Conservation (phyloP, 2,329 filamentous ascomycete species). For the Cladosporium sphaerospermum region DNA sequence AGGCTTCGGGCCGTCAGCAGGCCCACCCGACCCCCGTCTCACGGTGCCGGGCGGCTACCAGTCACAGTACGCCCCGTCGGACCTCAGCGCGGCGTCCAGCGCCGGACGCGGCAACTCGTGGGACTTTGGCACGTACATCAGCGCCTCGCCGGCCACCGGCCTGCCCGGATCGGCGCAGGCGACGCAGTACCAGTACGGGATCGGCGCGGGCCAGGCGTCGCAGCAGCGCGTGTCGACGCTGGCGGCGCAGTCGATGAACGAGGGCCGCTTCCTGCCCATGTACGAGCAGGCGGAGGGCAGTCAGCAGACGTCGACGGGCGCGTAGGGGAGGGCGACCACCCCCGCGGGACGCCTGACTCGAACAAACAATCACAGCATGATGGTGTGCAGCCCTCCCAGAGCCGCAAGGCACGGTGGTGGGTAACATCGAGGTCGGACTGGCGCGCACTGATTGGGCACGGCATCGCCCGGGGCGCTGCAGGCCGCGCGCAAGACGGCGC, state of each 20-base stretch:
- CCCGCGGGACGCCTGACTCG: constrained; percentile 3
- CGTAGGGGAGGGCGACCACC: neutral
- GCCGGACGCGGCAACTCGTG: constrained; percentile 21
- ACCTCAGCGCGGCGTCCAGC: constrained; percentile 20
- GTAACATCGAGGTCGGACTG: neutral
- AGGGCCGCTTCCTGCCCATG: constrained; percentile 29
- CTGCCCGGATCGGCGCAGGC: constrained; percentile 25
- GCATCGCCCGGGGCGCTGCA: constrained; percentile 4
- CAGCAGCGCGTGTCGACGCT: constrained; percentile 25
- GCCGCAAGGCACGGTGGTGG: constrained; percentile 7
- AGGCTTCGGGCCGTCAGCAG: constrained; percentile 31
- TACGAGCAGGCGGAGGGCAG: constrained; percentile 28
- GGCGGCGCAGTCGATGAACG: constrained; percentile 20
- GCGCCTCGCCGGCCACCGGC: constrained; percentile 25
- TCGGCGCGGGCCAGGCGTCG: constrained; percentile 6
- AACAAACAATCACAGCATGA: constrained; percentile 9
- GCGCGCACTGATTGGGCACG: neutral
- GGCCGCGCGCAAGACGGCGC: neutral
- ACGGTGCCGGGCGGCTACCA: constrained; percentile 26
- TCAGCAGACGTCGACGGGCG: constrained; percentile 26
- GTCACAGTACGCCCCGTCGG: constrained; percentile 25
- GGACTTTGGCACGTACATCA: constrained; percentile 25
- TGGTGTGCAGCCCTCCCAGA: constrained; percentile 7
- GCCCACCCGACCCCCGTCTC: constrained; percentile 35
- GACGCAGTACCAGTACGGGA: constrained; percentile 19